Percentiles rank a stretch among this genome's conserved stretches.
These are phyloP conservation scores for Rosa persica DNA, from an alignment of 306 rosid genomes.

Conservation along the genomic window DNA sequence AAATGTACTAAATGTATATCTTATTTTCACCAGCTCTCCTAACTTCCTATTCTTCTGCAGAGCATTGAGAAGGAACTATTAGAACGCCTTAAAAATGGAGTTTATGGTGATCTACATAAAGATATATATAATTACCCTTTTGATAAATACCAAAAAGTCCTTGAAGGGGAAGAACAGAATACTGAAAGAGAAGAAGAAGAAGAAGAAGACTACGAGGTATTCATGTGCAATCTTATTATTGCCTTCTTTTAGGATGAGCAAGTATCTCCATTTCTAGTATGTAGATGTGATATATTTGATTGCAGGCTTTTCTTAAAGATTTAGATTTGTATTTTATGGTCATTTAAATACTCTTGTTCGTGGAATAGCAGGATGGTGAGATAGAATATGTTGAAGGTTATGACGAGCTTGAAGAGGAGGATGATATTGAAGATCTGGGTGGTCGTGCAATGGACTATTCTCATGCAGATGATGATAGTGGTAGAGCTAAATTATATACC, in stretches of 20 bases:
- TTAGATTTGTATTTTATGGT: background rate
- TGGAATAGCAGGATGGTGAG: conserved; percentile 58
- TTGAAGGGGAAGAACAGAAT: conserved; percentile 42
- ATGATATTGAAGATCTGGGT: conserved; percentile 81
- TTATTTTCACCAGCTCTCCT: conserved; percentile 20
- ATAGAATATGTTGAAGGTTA: conserved; percentile 73
- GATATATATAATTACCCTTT: conserved; percentile 66
- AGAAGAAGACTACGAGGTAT: conserved; percentile 66
- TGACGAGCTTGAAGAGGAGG: conserved; percentile 69
- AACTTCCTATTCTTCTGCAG: conserved; percentile 41
- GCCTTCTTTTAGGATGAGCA: background rate
- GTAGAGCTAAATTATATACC: conserved; percentile 24
- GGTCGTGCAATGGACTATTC: conserved; percentile 32
- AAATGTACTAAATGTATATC: conserved; percentile 10
- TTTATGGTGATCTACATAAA: conserved; percentile 58
- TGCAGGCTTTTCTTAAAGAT: background rate
- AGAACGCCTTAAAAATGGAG: conserved; percentile 64
- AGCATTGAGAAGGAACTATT: conserved; percentile 70
- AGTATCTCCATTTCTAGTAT: conserved; percentile 7
- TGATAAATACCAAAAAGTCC: conserved; percentile 46
- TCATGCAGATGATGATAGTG: conserved; percentile 45
- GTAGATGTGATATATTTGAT: background rate
- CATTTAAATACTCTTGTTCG: background rate
- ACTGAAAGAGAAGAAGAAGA: conserved; percentile 46
- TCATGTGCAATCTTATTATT: background rate